Percentiles rank a stretch among this genome's conserved stretches.
phyloP scores from a whole-genome alignment of 768 basidiomycete genomes.

The Rickenella mellea region DNA sequence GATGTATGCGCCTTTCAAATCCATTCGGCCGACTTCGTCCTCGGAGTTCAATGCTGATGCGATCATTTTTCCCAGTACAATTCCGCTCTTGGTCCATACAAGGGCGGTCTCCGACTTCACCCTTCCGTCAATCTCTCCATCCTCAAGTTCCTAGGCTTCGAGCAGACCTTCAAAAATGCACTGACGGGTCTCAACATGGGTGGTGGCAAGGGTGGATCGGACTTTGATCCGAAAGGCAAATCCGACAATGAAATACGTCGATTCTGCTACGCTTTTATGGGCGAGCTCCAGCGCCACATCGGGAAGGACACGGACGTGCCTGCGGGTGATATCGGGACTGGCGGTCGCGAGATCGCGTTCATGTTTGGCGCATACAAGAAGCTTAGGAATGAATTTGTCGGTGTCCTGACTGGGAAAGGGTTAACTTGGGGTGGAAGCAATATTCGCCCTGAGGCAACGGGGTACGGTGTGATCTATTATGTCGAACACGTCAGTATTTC shows the following conservation, averaged over 20 bases:
- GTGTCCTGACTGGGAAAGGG: conserved; percentile 67
- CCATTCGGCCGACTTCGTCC: no score
- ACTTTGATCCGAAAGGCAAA: conserved; percentile 80
- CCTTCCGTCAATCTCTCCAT: conserved; percentile 74
- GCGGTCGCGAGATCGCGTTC: conserved; percentile 67
- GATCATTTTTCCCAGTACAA: no score
- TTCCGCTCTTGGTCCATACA: conserved; percentile 71
- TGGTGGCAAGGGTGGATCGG: conserved; percentile 70
- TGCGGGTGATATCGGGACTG: conserved; percentile 66
- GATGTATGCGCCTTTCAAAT: no score
- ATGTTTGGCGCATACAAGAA: conserved; percentile 75
- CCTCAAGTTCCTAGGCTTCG: conserved; percentile 78
- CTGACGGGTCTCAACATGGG: conserved; percentile 71
- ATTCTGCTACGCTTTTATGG: conserved; percentile 67
- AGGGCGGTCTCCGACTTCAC: conserved; percentile 71
- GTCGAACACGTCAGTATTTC: conserved; percentile 49
- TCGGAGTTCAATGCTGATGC: no score
- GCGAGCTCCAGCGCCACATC: conserved; percentile 63
- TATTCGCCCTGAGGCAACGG: conserved; percentile 68
- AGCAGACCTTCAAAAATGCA: conserved; percentile 77
- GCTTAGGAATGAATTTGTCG: conserved; percentile 58
- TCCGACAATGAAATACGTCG: conserved; percentile 64
- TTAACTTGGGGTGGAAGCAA: conserved; percentile 59
- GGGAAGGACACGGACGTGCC: conserved; percentile 71
- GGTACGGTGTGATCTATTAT: conserved; percentile 71